phyloP scores from a whole-genome alignment of 1,139 yeast species.

The Saccharomyces hybrid region DNA sequence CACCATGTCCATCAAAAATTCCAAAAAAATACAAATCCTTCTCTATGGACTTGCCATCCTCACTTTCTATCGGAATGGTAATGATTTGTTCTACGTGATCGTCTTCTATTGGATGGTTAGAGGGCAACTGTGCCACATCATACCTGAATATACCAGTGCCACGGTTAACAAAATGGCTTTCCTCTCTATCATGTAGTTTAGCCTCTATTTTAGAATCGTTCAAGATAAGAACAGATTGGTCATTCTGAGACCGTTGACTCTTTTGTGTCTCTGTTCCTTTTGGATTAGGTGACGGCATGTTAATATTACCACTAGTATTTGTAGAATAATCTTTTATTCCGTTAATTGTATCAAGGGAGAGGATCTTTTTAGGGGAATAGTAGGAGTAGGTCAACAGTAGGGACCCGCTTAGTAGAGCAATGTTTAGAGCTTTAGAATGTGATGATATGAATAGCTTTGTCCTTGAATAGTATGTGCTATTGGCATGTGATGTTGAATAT shows the following conservation, averaged over 20 bases:
- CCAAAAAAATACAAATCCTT: conserved; percentile 96
- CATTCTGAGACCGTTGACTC: background rate
- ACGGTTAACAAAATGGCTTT: conserved; percentile 70
- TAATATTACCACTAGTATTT: background rate
- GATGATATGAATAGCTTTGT: conserved; percentile 6
- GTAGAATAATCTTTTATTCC: conserved; percentile 19
- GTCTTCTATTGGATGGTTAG: conserved; percentile 92
- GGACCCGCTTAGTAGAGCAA: conserved; percentile 18
- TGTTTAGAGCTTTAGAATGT: conserved; percentile 11
- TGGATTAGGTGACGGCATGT: background rate
- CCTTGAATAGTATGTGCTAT: background rate
- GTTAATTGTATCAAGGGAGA: conserved; percentile 17
- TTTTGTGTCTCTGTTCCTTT: background rate
- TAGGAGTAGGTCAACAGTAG: conserved; percentile 18
- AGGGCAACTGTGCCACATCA: conserved; percentile 83
- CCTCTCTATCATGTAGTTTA: conserved; percentile 66
- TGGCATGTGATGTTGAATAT: conserved; percentile 1
- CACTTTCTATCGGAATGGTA: conserved; percentile 58
- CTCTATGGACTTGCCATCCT: conserved; percentile 28
- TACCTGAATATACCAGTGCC: conserved; percentile 90
- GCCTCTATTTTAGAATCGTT: conserved; percentile 69
- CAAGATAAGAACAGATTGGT: conserved; percentile 32
- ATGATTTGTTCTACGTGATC: conserved; percentile 83
- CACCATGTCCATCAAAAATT: conserved; percentile 94
- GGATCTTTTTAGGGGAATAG: conserved; percentile 12